A percentile compares a stretch with the other conserved stretches of the same genome.
These are phyloP conservation scores for Akebia trifoliata DNA, from an alignment of 164 flowering plant genomes.

Conservation along the genomic window DNA sequence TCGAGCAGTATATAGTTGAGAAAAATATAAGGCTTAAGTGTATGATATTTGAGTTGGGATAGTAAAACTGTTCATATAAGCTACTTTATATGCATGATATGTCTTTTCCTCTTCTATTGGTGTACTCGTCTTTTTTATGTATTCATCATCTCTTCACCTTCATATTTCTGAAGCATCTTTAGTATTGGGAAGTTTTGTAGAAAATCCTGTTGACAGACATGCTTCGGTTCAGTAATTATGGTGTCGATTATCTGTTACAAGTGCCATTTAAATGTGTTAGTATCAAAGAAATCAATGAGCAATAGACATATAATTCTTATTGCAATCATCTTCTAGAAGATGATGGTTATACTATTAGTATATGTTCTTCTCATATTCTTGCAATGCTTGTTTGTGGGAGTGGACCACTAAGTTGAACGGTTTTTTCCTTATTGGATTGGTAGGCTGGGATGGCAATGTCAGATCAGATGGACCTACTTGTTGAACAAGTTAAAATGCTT, in stretches of 20 bases:
- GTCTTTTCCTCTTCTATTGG: not conserved
- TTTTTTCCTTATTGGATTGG: slow-evolving; percentile 10
- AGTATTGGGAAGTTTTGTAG: not conserved
- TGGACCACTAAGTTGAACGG: not conserved
- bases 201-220: not conserved
- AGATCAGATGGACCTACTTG: slow-evolving; percentile 92
- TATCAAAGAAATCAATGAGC: not conserved
- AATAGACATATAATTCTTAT: not conserved
- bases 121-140: not conserved
- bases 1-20: not conserved
- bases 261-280: too few species aligned
- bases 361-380: too few species aligned
- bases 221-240: not conserved
- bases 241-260: not conserved
- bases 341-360: not conserved
- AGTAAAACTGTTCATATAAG: not conserved
- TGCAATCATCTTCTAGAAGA: not conserved
- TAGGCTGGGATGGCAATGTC: slow-evolving; percentile 67
- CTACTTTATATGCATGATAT: not conserved
- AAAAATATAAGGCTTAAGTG: not conserved
- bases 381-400: not conserved
- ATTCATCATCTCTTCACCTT: not conserved
- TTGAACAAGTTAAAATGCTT: slow-evolving; percentile 98
- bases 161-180: slow-evolving; percentile 2
- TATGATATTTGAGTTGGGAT: not conserved